Evolutionary conservation across 2,329 filamentous ascomycete genomes (phyloP), one percentile per base, ranked within the genome.

Genomic region (Sclerotiophoma versabilis): DNA sequence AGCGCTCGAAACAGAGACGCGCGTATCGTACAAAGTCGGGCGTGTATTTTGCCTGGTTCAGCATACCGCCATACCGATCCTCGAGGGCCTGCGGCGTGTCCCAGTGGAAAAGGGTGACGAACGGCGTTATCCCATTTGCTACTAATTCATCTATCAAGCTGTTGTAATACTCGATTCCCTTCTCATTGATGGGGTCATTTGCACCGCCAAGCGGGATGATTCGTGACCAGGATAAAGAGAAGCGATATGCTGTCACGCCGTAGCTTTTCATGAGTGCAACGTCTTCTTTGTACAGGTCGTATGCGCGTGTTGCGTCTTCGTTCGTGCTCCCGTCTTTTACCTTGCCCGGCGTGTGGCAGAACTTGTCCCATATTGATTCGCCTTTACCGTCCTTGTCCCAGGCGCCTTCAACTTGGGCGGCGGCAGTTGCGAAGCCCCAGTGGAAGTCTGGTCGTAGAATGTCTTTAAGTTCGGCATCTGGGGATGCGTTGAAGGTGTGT

Each of bases 221-320:
- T 1, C 63, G 49, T 2, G 53, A 57, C 63, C 63, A 67, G 4
- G 57, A 45, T 8, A 67, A 29, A 7, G 53, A 60, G 42, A 67
- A 65, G 2, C 59, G 56, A 44, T 66, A 66, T 14, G 56, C 52
- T 19, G 45, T 64, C n/a, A 62, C 64, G 6, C 64, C 58, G 12
- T 58, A 50, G 10, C 34, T 52, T 25, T 63, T 66, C 49, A 68
- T 58, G 1, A 68, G 49, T 1, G 43, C 36, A 10, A 68, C 58
- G 20, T 68, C 65, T 32, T 91, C 86, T 50, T 75, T 73, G 60
- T 75, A 79, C 2, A 77, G 59, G 33, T 79, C 71, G 55, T 79
- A 79, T 6, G 46, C 42, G 15, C 54, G 50, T 5, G 38, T 37
- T 6, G 23, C 71, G 30, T 78, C 75, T 7, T 61, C 59, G 5